A percentile compares a stretch with the other conserved stretches of the same genome.
These are phyloP conservation scores for Trichoderma sp. DNA, from an alignment of 2,329 filamentous ascomycete genomes.

Conservation along the genomic window DNA sequence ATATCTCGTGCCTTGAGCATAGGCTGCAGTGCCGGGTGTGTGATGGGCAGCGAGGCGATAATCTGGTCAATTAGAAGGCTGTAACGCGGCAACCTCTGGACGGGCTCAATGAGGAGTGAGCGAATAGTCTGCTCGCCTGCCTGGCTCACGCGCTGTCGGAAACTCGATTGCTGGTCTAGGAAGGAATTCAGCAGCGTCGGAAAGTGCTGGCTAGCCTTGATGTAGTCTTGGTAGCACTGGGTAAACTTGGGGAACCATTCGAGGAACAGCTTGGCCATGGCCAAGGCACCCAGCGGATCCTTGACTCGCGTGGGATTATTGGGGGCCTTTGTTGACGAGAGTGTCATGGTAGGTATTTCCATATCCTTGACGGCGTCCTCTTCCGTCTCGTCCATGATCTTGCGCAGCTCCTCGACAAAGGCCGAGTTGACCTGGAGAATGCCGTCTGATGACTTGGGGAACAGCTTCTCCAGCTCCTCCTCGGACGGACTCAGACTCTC, in stretches of 20 bases:
- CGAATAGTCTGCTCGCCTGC: slow-evolving; percentile 88
- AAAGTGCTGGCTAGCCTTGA: slow-evolving; percentile 85
- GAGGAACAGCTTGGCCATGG: slow-evolving; percentile 77
- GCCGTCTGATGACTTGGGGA: slow-evolving; percentile 75
- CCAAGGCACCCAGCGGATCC: slow-evolving; percentile 76
- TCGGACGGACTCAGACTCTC: slow-evolving; percentile 71
- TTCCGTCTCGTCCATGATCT: slow-evolving; percentile 79
- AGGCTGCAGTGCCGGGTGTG: slow-evolving; percentile 78
- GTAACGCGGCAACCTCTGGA: slow-evolving; percentile 91
- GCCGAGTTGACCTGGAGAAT: slow-evolving; percentile 80
- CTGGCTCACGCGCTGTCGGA: slow-evolving; percentile 76
- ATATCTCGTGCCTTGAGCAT: slow-evolving; percentile 90
- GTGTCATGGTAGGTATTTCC: slow-evolving; percentile 53
- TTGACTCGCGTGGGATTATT: slow-evolving; percentile 51
- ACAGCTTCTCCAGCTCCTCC: slow-evolving; percentile 72
- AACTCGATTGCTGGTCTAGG: slow-evolving; percentile 78
- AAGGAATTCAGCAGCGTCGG: slow-evolving; percentile 78
- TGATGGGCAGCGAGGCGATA: slow-evolving; percentile 77
- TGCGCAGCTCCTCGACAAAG: slow-evolving; percentile 76
- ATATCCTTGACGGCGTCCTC: slow-evolving; percentile 77
- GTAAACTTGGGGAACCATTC: slow-evolving; percentile 95
- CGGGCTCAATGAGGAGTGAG: slow-evolving; percentile 92
- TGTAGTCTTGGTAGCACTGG: slow-evolving; percentile 89
- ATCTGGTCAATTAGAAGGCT: slow-evolving; percentile 97
- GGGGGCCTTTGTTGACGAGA: slow-evolving; percentile 46